Evolutionary conservation across 257 asterid genomes (phyloP).

Genomic region (Solanum sitiens): DNA sequence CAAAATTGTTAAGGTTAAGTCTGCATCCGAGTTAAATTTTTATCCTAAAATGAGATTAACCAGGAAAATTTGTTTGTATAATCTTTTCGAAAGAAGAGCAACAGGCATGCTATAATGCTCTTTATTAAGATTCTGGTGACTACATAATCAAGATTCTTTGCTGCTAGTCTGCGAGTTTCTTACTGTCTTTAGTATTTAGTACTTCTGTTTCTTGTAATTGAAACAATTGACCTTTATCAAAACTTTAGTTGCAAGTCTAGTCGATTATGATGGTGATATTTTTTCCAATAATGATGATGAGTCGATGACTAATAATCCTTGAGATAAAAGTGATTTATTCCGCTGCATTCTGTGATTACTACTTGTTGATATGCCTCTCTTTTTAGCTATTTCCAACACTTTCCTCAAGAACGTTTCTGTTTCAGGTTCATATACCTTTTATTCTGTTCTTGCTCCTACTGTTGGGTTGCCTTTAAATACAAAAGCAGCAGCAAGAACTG

Average conservation of each 20-base stretch:
- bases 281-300: background rate
- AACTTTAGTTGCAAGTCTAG: background rate
- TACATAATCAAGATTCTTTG: background rate
- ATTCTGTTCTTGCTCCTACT: constrained; percentile 44
- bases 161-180: background rate
- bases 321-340: background rate
- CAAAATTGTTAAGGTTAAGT: background rate
- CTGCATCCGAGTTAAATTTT: background rate
- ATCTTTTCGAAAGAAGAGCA: background rate
- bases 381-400: background rate
- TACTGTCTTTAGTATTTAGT: background rate
- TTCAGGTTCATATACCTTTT: constrained; percentile 40
- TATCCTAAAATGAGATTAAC: background rate
- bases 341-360: background rate
- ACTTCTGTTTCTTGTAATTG: background rate
- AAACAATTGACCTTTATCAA: background rate
- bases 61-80: background rate
- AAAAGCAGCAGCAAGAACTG: constrained; percentile 53
- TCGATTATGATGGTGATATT: background rate
- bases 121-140: background rate
- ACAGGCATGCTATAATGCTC: background rate
- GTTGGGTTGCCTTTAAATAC: constrained; percentile 56
- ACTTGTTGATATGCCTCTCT: background rate
- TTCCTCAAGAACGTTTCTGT: background rate
- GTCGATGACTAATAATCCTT: background rate